Base-by-base conservation (phyloP, 2,329 filamentous ascomycete genomes). In the Paradendryphiella salina region DNA sequence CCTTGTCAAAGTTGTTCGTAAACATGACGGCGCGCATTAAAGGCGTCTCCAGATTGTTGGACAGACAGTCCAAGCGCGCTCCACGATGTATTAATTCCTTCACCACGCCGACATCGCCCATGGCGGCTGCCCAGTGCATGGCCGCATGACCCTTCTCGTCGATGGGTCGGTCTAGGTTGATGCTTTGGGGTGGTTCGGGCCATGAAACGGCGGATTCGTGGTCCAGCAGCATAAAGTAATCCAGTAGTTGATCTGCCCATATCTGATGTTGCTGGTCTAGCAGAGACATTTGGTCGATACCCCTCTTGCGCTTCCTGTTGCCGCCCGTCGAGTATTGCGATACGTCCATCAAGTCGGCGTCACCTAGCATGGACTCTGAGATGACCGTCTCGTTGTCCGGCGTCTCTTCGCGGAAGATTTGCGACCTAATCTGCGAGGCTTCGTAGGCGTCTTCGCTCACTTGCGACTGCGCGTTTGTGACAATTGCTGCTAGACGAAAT, bases 81-180 rank as follows among this genome's bases (percentile, higher is more conserved):
- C 89, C 87, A 54, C 92, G 90, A 33, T 85, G 82, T 63, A 94
- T 87, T 14, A 99, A 79, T 71, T 96, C 88, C 71, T 87, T 90
- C 55, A 96, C 90, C 13, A 97, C 89, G 40, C 93, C 89, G 23
- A 96, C 80, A 61, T 97, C 94, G 51, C 94, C 94, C 93, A 99
- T 99, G 18, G 94, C 90, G 45, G 90, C 91, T 14, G 92, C 94
- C 94, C 94, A 99, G 70, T 99, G 94, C 60, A 99, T 82, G 5
- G 93, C 92, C 2, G 91, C 96, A 67, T 97, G 92, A 8, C 87
- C 87, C 64, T 96, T 91, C 35, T 91, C 88, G 70, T 99, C 94
- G 56, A 99, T 96, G n/a, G 87, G 81, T 72, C 90, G 89, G 73
- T 99, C 88, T 5, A 95, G 86, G 67, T 96, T 87, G 65, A 96